These are phyloP conservation scores for Eimeria nieschulzi DNA, from an alignment of 169 alveolate genomes.

Conservation along the genomic window DNA sequence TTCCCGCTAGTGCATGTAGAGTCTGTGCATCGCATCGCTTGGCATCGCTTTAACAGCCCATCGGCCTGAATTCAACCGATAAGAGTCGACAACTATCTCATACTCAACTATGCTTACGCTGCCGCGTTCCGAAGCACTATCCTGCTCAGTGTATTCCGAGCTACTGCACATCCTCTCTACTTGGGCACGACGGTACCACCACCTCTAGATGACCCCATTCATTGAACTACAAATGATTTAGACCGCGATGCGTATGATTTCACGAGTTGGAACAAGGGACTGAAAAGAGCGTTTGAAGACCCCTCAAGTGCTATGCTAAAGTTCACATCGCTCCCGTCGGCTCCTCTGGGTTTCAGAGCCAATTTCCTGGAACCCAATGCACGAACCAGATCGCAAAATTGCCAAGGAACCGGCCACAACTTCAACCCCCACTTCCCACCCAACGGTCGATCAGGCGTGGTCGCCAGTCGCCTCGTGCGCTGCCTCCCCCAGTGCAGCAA, in stretches of 20 bases:
- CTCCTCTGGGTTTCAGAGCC: constrained; percentile 61
- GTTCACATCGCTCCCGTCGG: constrained; percentile 25
- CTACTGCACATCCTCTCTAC: too few relatives aligned
- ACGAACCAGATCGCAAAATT: constrained; percentile 48
- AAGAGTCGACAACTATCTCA: too few relatives aligned
- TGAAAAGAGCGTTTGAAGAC: constrained; percentile 45
- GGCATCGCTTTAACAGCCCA: too few relatives aligned
- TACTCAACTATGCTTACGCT: too few relatives aligned
- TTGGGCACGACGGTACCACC: neutral
- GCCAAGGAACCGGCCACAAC: constrained; percentile 54
- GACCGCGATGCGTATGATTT: constrained; percentile 67
- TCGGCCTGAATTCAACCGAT: too few relatives aligned
- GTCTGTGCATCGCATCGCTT: too few relatives aligned
- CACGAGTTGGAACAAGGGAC: constrained; percentile 63
- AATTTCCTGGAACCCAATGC: constrained; percentile 35
- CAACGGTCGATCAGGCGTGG: constrained; percentile 37
- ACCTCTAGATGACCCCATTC: neutral
- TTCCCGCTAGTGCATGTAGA: too few relatives aligned
- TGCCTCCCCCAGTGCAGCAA: neutral
- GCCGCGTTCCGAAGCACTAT: too few relatives aligned
- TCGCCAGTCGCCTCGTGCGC: constrained; percentile 42
- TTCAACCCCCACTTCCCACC: constrained; percentile 65
- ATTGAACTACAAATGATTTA: too few relatives aligned
- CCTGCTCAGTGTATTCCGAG: too few relatives aligned
- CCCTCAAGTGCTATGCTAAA: constrained; percentile 48